Evolutionary conservation across 192 early-diverging fungal genomes (phyloP).

Genomic region (Chytriomyces hyalinus): DNA sequence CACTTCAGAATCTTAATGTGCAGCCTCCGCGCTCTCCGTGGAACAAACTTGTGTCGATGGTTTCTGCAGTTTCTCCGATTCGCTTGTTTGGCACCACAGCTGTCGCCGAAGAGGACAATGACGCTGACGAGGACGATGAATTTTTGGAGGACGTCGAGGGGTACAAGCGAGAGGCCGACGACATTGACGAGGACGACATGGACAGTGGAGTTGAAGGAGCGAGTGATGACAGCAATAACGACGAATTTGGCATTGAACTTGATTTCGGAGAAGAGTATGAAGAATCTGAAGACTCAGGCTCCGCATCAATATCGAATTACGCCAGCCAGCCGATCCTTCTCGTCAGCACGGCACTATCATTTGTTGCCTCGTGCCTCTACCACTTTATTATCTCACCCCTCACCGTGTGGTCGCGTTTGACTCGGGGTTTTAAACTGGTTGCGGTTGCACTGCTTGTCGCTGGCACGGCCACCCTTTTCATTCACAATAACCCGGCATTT

Average conservation of each 20-base stretch:
- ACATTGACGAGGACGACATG: neutral
- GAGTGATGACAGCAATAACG: neutral
- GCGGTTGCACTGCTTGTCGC: neutral
- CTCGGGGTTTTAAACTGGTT: neutral
- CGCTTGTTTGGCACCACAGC: slow-evolving; percentile 3
- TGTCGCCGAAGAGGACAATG: neutral
- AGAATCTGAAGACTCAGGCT: neutral
- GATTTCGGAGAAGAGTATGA: slow-evolving; percentile 7
- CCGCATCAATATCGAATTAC: neutral
- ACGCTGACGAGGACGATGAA: slow-evolving; percentile 22
- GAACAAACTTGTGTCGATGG: neutral
- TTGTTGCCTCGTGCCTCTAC: neutral
- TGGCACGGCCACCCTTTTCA: neutral
- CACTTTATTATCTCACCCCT: slow-evolving; percentile 5
- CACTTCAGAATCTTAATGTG: neutral
- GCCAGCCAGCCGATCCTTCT: neutral
- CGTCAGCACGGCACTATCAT: neutral
- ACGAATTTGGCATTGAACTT: slow-evolving; percentile 8
- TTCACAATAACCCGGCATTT: slow-evolving; percentile 7
- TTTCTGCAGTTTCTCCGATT: slow-evolving; percentile 9
- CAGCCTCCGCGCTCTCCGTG: neutral
- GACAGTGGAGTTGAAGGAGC: neutral
- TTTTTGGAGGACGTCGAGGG: neutral
- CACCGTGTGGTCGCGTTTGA: neutral
- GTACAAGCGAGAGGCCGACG: neutral